phyloP scores from a whole-genome alignment of 2,329 filamentous ascomycete genomes.

The Hypoxylon sp. region DNA sequence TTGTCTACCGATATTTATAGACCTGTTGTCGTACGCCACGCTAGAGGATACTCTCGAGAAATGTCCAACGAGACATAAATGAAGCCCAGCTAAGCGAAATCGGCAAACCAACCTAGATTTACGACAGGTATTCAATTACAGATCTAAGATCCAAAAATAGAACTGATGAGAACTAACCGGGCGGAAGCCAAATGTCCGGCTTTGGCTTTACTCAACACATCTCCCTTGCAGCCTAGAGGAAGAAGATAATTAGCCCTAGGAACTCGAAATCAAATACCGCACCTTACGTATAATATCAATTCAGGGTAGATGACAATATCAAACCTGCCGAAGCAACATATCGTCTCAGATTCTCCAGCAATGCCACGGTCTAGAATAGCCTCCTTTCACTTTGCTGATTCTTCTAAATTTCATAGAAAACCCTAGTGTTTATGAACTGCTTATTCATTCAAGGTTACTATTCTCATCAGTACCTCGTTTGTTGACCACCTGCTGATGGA shows the following conservation, averaged over 20 bases:
- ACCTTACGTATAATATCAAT: background rate
- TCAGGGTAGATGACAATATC: background rate
- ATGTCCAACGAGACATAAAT: background rate
- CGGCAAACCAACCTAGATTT: too few relatives aligned
- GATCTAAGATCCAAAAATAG: background rate
- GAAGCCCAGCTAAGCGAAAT: background rate
- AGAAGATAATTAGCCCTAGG: background rate
- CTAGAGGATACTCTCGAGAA: background rate
- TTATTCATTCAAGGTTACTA: too few relatives aligned
- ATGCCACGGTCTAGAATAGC: too few relatives aligned
- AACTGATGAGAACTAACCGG: background rate
- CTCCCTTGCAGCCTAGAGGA: background rate
- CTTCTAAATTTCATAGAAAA: too few relatives aligned
- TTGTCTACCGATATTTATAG: background rate
- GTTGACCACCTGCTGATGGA: too few relatives aligned
- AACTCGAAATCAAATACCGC: background rate
- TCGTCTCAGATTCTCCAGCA: too few relatives aligned
- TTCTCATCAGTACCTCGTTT: too few relatives aligned
- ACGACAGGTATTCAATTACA: too few relatives aligned
- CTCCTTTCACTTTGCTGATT: too few relatives aligned
- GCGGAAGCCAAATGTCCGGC: background rate
- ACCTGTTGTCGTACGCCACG: background rate
- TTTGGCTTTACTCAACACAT: background rate
- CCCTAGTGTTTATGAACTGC: too few relatives aligned
- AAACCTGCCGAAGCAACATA: too few relatives aligned